Evolutionary conservation across 257 asterid genomes (phyloP).

Genomic region (Fraxinus quadrangulata): DNA sequence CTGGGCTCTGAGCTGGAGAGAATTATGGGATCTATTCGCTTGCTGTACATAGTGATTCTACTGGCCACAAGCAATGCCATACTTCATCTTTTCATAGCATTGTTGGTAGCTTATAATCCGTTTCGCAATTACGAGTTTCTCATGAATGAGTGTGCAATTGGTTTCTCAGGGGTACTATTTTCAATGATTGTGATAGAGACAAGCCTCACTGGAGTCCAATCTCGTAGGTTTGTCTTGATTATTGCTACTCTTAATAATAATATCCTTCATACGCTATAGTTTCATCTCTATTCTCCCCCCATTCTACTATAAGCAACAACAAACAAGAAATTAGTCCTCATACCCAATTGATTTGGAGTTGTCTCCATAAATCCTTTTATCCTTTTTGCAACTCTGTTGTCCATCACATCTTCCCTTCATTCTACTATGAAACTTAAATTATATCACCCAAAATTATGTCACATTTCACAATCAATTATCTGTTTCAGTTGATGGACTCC

Average conservation of each 20-base stretch:
- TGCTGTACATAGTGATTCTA: constrained; percentile 58
- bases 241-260: constrained; percentile 16
- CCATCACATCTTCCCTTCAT: neutral
- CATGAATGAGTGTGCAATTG: constrained; percentile 90
- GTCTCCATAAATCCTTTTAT: neutral
- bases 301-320: constrained; percentile 10
- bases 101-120: constrained; percentile 71
- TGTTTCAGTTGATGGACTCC: constrained; percentile 19
- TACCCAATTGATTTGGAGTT: neutral
- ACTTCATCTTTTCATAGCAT: constrained; percentile 67
- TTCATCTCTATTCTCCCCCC: neutral
- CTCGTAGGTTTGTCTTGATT: constrained; percentile 66
- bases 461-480: constrained; percentile 8
- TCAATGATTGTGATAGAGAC: constrained; percentile 98
- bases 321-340: neutral
- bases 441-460: neutral
- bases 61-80: constrained; percentile 85
- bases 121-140: constrained; percentile 36
- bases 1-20: constrained; percentile 98
- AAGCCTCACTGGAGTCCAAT: constrained; percentile 83
- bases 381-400: neutral
- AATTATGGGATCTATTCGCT: constrained; percentile 93
- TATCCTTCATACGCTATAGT: neutral
- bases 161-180: constrained; percentile 92
- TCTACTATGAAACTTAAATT: neutral